Percentiles rank a stretch among this genome's conserved stretches.
Conservation (phyloP, 1,139 yeast species). For the Suhomyces kunorum region DNA sequence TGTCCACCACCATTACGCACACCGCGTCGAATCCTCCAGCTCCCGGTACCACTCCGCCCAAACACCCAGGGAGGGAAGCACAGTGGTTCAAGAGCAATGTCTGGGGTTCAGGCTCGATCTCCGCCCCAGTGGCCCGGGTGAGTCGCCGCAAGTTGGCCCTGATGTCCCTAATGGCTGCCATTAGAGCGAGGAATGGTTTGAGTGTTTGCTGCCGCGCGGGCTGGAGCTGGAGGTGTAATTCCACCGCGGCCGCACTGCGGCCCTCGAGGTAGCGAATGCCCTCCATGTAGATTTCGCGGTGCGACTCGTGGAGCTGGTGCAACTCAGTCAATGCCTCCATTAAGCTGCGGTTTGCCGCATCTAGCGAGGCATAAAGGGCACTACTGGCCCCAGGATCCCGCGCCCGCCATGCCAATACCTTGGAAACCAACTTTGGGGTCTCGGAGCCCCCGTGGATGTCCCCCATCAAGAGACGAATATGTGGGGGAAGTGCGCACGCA, state of each 20-base stretch:
- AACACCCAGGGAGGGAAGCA: conserved; percentile 60
- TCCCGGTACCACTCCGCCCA: conserved; percentile 97
- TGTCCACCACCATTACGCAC: conserved; percentile 61
- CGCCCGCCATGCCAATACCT: conserved; percentile 70
- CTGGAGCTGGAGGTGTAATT: conserved; percentile 2
- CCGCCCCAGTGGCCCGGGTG: conserved; percentile 71
- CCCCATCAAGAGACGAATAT: conserved; percentile 79
- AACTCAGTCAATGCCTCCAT: conserved; percentile 51
- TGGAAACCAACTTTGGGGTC: conserved; percentile 84
- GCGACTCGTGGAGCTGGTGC: conserved; percentile 26
- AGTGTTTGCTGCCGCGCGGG: conserved; percentile 5
- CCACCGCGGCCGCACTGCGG: background rate
- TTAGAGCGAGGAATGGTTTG: conserved; percentile 25
- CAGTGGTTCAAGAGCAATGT: conserved; percentile 70
- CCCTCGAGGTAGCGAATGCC: conserved; percentile 9
- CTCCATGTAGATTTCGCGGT: conserved; percentile 25
- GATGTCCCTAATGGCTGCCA: conserved; percentile 46
- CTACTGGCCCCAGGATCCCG: conserved; percentile 52
- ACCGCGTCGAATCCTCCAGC: conserved; percentile 98
- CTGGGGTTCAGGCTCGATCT: conserved; percentile 84
- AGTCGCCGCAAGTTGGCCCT: conserved; percentile 58
- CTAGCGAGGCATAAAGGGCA: conserved; percentile 54
- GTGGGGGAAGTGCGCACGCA: conserved; percentile 64
- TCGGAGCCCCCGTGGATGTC: conserved; percentile 92
- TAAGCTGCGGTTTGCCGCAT: conserved; percentile 58